A percentile compares a stretch with the other conserved stretches of the same genome.
phyloP scores from a whole-genome alignment of 441 rosid genomes.

The Aquilaria agallochum region DNA sequence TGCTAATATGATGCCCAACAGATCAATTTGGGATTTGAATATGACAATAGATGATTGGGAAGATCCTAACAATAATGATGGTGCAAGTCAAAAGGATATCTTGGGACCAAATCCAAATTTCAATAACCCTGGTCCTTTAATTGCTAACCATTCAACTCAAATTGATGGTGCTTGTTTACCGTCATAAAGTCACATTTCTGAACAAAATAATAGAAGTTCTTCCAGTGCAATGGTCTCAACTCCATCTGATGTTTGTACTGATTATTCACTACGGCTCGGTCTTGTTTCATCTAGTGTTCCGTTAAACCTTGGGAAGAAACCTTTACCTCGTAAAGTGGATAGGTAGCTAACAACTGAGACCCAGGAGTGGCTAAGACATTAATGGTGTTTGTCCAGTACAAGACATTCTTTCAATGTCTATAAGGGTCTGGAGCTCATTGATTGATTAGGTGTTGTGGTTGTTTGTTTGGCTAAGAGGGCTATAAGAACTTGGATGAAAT shows the following conservation, averaged over 20 bases:
- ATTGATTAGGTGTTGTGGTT: too few species aligned
- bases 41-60: conserved; percentile 88
- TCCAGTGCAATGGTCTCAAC: conserved; percentile 15
- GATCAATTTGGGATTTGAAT: conserved; percentile 88
- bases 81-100: conserved; percentile 23
- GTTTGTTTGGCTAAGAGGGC: too few species aligned
- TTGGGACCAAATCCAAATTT: conserved; percentile 24
- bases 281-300: conserved; percentile 35
- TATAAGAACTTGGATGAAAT: too few species aligned
- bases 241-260: conserved; percentile 21
- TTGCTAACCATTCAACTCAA: conserved; percentile 10
- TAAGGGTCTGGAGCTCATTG: too few species aligned
- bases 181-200: conserved; percentile 22
- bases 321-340: conserved; percentile 23
- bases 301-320: conserved; percentile 22
- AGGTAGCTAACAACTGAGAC: too few species aligned
- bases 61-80: conserved; percentile 31
- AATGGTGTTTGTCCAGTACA: too few species aligned
- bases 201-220: conserved; percentile 19
- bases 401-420: too few species aligned
- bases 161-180: conserved; percentile 17
- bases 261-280: conserved; percentile 55
- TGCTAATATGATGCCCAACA: conserved; percentile 26
- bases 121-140: conserved; percentile 8
- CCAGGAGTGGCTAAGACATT: too few species aligned